A percentile compares a stretch with the other conserved stretches of the same genome.
Conservation (phyloP, 2,329 filamentous ascomycete species). For the Zymoseptoria brevis region DNA sequence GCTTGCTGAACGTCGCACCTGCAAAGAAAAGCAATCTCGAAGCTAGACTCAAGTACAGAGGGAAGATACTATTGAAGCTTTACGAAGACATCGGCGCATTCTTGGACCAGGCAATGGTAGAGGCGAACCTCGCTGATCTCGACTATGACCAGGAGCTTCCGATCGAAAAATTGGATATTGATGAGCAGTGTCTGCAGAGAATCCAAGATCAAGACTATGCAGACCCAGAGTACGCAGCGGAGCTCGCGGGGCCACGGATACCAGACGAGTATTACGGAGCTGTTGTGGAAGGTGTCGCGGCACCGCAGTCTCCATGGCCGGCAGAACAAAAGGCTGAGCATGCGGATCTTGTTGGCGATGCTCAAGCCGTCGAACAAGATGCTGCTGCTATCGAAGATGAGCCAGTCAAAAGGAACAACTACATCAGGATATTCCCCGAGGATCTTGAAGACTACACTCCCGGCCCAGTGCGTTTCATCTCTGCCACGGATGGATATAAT, state of each 20-base stretch:
- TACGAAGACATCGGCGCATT: not conserved
- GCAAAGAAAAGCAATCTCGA: too few relatives aligned
- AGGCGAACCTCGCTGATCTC: not conserved
- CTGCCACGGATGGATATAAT: not conserved
- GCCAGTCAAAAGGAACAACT: not conserved
- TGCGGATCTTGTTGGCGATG: too few relatives aligned
- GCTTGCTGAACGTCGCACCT: too few relatives aligned
- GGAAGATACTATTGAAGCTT: not conserved
- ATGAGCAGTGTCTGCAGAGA: slow-evolving; percentile 1
- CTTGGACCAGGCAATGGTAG: slow-evolving; percentile 3
- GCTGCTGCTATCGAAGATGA: too few relatives aligned
- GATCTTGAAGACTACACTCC: slow-evolving; percentile 6
- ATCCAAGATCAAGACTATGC: too few relatives aligned
- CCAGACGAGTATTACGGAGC: too few relatives aligned
- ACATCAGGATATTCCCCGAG: not conserved
- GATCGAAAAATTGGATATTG: not conserved
- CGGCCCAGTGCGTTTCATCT: slow-evolving; percentile 1
- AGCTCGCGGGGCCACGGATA: too few relatives aligned
- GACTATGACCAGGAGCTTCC: not conserved
- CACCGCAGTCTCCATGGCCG: too few relatives aligned
- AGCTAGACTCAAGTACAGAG: not conserved
- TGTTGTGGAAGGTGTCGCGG: too few relatives aligned
- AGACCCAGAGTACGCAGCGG: too few relatives aligned
- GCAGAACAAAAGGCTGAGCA: too few relatives aligned
- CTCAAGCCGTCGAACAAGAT: too few relatives aligned